Percentiles rank a stretch among this genome's conserved stretches.
Conservation (phyloP, 192 early-diverging fungal genomes). For the Entophlyctis luteolus region DNA sequence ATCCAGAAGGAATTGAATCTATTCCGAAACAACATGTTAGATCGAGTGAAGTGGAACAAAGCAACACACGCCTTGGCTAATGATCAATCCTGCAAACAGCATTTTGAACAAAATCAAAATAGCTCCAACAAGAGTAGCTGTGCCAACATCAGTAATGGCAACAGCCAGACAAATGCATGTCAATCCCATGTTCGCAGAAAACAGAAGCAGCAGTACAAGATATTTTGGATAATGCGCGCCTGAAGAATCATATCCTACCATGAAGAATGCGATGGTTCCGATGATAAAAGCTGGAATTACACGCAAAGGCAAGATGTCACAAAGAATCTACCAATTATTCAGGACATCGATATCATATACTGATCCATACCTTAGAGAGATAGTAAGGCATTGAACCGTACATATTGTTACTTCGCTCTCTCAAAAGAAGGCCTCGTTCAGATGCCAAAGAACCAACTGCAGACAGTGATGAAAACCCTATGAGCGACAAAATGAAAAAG, state of each 20-base stretch:
- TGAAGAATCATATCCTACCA: conserved; percentile 57
- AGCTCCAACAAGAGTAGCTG: conserved; percentile 55
- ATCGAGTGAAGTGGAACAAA: neutral
- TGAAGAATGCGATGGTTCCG: conserved; percentile 61
- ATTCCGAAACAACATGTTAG: neutral
- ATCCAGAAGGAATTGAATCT: conserved; percentile 46
- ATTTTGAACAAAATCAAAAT: conserved; percentile 67
- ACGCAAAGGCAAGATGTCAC: conserved; percentile 64
- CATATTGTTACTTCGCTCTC: conserved; percentile 45
- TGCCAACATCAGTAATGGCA: conserved; percentile 52
- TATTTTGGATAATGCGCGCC: conserved; percentile 52
- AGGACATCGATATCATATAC: neutral
- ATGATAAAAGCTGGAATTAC: conserved; percentile 60
- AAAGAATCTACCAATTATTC: conserved; percentile 47
- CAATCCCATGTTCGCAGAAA: conserved; percentile 55
- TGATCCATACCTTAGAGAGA: too few species aligned
- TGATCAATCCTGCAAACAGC: conserved; percentile 68
- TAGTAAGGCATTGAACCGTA: conserved; percentile 45
- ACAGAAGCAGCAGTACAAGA: conserved; percentile 56
- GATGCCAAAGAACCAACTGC: conserved; percentile 47
- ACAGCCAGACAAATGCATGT: conserved; percentile 57
- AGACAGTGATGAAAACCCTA: conserved; percentile 56
- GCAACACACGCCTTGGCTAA: conserved; percentile 50
- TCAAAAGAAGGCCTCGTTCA: conserved; percentile 39
- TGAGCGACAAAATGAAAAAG: conserved; percentile 58